These are phyloP conservation scores for Echeveria elegans DNA, from an alignment of 164 flowering plant species.

Conservation along the genomic window DNA sequence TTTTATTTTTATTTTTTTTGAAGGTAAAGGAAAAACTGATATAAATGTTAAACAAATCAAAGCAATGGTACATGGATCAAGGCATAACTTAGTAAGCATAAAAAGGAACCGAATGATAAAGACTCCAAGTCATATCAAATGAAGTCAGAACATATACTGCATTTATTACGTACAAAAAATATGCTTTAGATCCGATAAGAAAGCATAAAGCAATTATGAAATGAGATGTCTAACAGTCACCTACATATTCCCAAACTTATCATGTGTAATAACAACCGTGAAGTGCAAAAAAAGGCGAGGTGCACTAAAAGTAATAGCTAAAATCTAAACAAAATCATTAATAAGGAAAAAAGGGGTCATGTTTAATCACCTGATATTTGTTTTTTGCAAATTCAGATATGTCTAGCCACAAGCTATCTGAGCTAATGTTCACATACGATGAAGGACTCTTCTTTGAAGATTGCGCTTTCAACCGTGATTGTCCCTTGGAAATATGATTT, in stretches of 20 bases:
- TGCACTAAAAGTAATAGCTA: background rate
- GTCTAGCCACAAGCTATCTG: conserved; percentile 76
- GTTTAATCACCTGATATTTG: conserved; percentile 76
- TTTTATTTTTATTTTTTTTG: too few species aligned
- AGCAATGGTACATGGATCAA: background rate
- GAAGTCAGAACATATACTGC: background rate
- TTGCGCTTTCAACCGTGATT: conserved; percentile 36
- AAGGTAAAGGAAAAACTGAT: too few species aligned
- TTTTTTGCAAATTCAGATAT: conserved; percentile 68
- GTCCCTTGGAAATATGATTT: conserved; percentile 42
- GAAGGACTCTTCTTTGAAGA: conserved; percentile 38
- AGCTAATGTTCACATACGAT: conserved; percentile 37
- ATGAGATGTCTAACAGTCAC: too few species aligned
- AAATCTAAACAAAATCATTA: background rate
- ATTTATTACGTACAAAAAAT: background rate
- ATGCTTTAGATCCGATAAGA: background rate
- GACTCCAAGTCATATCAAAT: background rate
- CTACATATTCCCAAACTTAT: too few species aligned
- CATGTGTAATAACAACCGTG: too few species aligned
- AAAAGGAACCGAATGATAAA: background rate
- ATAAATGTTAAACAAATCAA: background rate
- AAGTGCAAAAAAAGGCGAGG: background rate
- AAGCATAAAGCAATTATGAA: too few species aligned
- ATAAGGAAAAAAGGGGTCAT: background rate
- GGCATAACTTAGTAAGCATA: background rate